A percentile compares a stretch with the other conserved stretches of the same genome.
Conservation (phyloP, 2,329 filamentous ascomycete species). For the Parafenestella ontariensis region DNA sequence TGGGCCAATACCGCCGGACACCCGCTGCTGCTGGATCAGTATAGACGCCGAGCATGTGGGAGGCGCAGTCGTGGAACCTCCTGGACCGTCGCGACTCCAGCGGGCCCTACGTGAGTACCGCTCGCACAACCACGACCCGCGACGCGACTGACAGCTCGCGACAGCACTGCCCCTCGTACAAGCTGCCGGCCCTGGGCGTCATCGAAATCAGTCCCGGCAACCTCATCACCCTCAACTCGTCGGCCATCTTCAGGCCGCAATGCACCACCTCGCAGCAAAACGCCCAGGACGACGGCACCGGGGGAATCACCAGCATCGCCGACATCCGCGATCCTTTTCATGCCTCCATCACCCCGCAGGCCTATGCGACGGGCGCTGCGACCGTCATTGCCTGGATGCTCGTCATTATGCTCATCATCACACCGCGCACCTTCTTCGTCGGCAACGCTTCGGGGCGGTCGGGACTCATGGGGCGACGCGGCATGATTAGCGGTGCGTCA, state of each 20-base stretch:
- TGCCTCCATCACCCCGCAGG: conserved; percentile 88
- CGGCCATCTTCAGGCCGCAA: conserved; percentile 66
- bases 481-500: conserved; percentile 81
- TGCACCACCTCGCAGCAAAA: conserved; percentile 55
- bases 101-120: conserved; percentile 40
- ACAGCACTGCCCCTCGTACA: conserved; percentile 67
- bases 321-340: conserved; percentile 89
- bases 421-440: conserved; percentile 90
- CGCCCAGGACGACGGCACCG: conserved; percentile 49
- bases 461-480: conserved; percentile 79
- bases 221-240: conserved; percentile 65
- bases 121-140: conserved; percentile 3
- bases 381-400: conserved; percentile 92
- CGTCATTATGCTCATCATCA: conserved; percentile 92
- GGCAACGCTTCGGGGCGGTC: conserved; percentile 71
- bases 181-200: conserved; percentile 65
- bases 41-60: conserved; percentile 43
- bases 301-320: conserved; percentile 59
- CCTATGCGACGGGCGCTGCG: conserved; percentile 89
- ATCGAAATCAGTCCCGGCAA: conserved; percentile 61
- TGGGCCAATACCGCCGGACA: conserved; percentile 33
- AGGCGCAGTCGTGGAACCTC: conserved; percentile 30
- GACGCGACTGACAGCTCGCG: conserved; percentile 29
- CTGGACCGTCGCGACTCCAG: conserved; percentile 37
- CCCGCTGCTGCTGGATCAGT: conserved; percentile 45